Conservation (phyloP, 2,329 filamentous ascomycete species). For the Venturia pyrina region DNA sequence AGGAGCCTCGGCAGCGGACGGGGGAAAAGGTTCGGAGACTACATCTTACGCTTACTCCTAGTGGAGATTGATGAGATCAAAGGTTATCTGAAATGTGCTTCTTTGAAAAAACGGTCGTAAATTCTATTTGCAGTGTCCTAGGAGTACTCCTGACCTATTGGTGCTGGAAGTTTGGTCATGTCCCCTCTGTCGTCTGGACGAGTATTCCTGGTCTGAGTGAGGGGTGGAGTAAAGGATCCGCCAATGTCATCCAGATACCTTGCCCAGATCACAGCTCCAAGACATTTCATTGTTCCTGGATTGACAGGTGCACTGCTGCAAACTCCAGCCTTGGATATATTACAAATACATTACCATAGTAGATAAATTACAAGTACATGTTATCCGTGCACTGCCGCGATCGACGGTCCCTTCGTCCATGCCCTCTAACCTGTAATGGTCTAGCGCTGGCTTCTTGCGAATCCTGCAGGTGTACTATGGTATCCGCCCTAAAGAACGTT, state of each 20-base stretch:
- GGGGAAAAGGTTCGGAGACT: not conserved
- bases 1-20: not conserved
- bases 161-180: too few species aligned
- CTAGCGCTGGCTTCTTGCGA: not conserved
- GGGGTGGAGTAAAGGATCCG: too few species aligned
- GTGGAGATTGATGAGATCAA: not conserved
- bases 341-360: too few species aligned
- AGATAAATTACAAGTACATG: not conserved
- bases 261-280: too few species aligned
- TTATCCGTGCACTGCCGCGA: not conserved
- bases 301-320: not conserved
- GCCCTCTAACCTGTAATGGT: not conserved
- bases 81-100: not conserved
- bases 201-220: too few species aligned
- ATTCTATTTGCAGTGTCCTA: too few species aligned
- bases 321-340: not conserved
- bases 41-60: too few species aligned
- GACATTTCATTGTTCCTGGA: too few species aligned
- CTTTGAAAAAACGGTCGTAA: not conserved
- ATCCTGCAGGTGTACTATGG: not conserved
- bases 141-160: too few species aligned
- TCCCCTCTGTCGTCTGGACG: too few species aligned
- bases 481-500: too few species aligned
- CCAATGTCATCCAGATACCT: too few species aligned
- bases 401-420: not conserved